A percentile compares a stretch with the other conserved stretches of the same genome.
phyloP scores from a whole-genome alignment of 805 yeast species.

The Clavispora asparagi region DNA sequence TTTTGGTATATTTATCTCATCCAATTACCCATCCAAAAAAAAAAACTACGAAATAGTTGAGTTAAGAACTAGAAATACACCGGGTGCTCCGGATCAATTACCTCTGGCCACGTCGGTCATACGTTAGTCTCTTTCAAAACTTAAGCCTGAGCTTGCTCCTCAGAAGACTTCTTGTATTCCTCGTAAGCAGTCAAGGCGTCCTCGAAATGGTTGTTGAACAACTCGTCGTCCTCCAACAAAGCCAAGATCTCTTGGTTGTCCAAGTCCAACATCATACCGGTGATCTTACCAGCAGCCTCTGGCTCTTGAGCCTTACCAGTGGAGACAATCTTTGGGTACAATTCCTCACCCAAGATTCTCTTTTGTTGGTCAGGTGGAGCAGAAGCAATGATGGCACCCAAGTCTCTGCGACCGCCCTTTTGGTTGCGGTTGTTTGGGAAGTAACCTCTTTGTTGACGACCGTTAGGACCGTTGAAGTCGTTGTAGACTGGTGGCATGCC shows the following conservation, averaged over 20 bases:
- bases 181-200: slow-evolving; percentile 95
- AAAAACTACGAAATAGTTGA: slow-evolving; percentile 11
- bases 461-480: slow-evolving; percentile 41
- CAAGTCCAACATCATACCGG: slow-evolving; percentile 97
- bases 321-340: slow-evolving; percentile 87
- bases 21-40: slow-evolving; percentile 22
- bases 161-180: slow-evolving; percentile 68
- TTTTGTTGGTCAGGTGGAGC: slow-evolving; percentile 88
- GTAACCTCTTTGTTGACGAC: slow-evolving; percentile 58
- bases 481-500: slow-evolving; percentile 76
- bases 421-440: slow-evolving; percentile 45
- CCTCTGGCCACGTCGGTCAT: background rate
- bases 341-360: slow-evolving; percentile 96
- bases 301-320: slow-evolving; percentile 84
- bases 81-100: slow-evolving; percentile 1
- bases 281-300: slow-evolving; percentile 96
- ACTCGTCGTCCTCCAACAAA: slow-evolving; percentile 83
- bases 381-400: slow-evolving; percentile 58
- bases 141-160: slow-evolving; percentile 18
- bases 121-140: slow-evolving; percentile 11
- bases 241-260: slow-evolving; percentile 86
- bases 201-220: slow-evolving; percentile 83
- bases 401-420: slow-evolving; percentile 41
- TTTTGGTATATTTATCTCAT: slow-evolving; percentile 19
- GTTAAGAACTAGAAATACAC: slow-evolving; percentile 9